Percentiles rank a stretch among this genome's conserved stretches.
Evolutionary conservation across 805 yeast species (phyloP).

Genomic region (Sugiyamaella qingdaonensis): DNA sequence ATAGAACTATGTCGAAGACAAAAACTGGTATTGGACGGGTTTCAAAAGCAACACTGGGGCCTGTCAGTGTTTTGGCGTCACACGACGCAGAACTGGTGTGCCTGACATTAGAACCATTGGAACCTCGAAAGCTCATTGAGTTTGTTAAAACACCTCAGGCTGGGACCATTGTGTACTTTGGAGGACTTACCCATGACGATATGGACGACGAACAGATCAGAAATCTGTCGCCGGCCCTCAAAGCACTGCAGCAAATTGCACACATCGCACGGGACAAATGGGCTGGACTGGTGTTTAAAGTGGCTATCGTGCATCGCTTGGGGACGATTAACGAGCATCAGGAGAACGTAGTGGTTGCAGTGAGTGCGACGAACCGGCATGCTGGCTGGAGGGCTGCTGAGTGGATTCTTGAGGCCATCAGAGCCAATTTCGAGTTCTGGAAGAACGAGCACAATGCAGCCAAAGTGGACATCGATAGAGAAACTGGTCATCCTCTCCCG

Average conservation of each 20-base stretch:
- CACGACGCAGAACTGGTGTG: no score
- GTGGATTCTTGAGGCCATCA: conserved; percentile 44
- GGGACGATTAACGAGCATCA: conserved; percentile 46
- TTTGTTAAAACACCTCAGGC: conserved; percentile 44
- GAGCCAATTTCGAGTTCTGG: conserved; percentile 48
- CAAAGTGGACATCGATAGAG: no score
- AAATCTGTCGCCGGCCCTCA: conserved; percentile 39
- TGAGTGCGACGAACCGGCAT: conserved; percentile 43
- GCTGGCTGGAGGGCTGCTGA: conserved; percentile 47
- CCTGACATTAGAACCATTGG: conserved; percentile 15
- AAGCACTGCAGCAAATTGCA: conserved; percentile 37
- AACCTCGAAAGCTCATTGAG: conserved; percentile 23
- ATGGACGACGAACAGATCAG: conserved; percentile 41
- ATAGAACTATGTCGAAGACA: no score
- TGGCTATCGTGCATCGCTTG: conserved; percentile 43
- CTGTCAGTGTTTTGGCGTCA: no score
- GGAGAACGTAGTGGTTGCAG: conserved; percentile 44
- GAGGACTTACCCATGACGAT: conserved; percentile 47
- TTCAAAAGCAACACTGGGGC: no score
- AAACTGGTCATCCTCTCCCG: no score
- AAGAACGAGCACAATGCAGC: no score
- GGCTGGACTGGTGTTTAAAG: conserved; percentile 32
- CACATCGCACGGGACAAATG: conserved; percentile 31
- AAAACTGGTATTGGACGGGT: no score
- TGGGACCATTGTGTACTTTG: conserved; percentile 48